A percentile compares a stretch with the other conserved stretches of the same genome.
phyloP scores from a whole-genome alignment of 2,329 filamentous ascomycete genomes.

The Leptographium flavum region DNA sequence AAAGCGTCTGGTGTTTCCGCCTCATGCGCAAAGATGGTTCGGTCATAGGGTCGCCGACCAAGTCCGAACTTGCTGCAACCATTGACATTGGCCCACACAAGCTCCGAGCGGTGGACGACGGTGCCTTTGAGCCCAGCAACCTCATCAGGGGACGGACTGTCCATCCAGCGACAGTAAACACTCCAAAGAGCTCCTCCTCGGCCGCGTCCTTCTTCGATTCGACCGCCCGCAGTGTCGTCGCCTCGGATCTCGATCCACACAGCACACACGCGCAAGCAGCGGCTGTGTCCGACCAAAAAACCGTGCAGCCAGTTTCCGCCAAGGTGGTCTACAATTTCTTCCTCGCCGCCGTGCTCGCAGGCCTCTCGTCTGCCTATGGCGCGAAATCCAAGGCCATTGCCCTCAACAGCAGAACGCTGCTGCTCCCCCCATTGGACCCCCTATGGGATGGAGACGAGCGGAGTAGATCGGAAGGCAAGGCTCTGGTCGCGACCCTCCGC shows the following conservation, averaged over 20 bases:
- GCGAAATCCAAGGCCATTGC: slow-evolving; percentile 32
- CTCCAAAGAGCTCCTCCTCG: slow-evolving; percentile 32
- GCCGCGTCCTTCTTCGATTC: slow-evolving; percentile 19
- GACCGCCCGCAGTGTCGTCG: neutral
- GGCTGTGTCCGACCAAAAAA: slow-evolving; percentile 9
- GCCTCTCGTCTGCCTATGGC: slow-evolving; percentile 36
- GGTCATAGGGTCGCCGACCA: slow-evolving; percentile 11
- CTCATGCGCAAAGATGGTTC: slow-evolving; percentile 27
- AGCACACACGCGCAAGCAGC: neutral
- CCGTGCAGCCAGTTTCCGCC: slow-evolving; percentile 20
- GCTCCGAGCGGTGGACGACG: slow-evolving; percentile 32
- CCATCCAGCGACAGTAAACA: slow-evolving; percentile 25
- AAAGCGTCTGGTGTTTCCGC: slow-evolving; percentile 41
- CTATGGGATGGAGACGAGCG: slow-evolving; percentile 15
- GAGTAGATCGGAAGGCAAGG: slow-evolving; percentile 8
- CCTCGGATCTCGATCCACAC: neutral
- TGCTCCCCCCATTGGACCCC: slow-evolving; percentile 25
- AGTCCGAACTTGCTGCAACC: slow-evolving; percentile 20
- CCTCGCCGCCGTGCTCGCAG: slow-evolving; percentile 34
- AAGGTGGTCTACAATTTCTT: slow-evolving; percentile 39
- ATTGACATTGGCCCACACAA: slow-evolving; percentile 30
- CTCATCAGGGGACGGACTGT: slow-evolving; percentile 29
- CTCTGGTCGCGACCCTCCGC: slow-evolving; percentile 34
- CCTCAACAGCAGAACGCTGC: slow-evolving; percentile 36
- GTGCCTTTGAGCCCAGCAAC: slow-evolving; percentile 32